These are phyloP conservation scores for Aegilops bicornis DNA, from an alignment of 176 grass and related monocot genomes.

Conservation along the genomic window DNA sequence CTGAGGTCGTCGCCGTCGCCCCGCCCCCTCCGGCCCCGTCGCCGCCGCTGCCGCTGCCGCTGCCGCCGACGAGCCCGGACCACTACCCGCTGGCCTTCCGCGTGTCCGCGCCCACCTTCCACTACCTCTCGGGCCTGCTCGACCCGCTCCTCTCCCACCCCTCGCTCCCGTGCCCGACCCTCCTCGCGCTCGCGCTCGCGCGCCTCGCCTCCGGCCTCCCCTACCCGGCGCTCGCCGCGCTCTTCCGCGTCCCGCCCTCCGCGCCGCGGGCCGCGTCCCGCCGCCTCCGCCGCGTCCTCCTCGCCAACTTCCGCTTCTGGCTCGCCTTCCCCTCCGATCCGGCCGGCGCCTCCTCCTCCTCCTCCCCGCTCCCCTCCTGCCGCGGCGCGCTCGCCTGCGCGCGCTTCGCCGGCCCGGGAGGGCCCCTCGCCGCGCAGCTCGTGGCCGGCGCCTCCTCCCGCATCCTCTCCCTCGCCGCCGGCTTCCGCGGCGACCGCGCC, in stretches of 20 bases:
- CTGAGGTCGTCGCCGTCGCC: neutral
- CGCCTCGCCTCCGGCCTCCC: conserved; percentile 60
- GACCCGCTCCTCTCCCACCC: conserved; percentile 71
- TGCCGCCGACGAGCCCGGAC: conserved; percentile 48
- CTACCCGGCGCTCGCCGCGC: conserved; percentile 44
- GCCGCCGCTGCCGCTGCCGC: neutral
- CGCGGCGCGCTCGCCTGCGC: conserved; percentile 67
- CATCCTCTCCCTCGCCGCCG: conserved; percentile 56
- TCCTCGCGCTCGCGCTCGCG: conserved; percentile 66
- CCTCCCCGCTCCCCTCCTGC: conserved; percentile 48
- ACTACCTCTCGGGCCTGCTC: conserved; percentile 76
- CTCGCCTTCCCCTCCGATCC: conserved; percentile 59
- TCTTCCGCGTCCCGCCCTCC: conserved; percentile 50
- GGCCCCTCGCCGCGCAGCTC: conserved; percentile 52
- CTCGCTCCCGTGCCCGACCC: conserved; percentile 31
- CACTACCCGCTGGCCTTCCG: conserved; percentile 68
- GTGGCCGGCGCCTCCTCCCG: conserved; percentile 59
- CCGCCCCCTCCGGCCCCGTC: neutral
- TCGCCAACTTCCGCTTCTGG: conserved; percentile 87
- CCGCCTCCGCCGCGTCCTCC: conserved; percentile 69
- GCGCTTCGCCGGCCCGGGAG: conserved; percentile 41
- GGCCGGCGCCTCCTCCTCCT: neutral
- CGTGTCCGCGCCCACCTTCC: conserved; percentile 66
- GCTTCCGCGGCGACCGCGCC: conserved; percentile 59
- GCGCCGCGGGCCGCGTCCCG: conserved; percentile 57